A percentile compares a stretch with the other conserved stretches of the same genome.
Conservation (phyloP, 2,329 filamentous ascomycete species). For the Phyllosticta citriasiana region DNA sequence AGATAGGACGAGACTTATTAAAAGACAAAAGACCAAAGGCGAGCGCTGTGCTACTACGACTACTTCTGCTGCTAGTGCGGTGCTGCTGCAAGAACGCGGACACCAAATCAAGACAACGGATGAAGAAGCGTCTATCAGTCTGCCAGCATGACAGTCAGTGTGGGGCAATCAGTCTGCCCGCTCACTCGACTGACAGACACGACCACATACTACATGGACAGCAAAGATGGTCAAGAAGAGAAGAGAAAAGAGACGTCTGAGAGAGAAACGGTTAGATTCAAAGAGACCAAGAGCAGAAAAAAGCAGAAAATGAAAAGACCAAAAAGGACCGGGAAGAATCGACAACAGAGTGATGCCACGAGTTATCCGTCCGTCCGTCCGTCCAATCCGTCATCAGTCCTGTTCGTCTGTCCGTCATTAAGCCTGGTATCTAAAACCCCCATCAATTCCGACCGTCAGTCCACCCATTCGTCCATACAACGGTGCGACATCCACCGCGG, state of each 20-base stretch:
- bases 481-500: background rate
- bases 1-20: too few species aligned
- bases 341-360: background rate
- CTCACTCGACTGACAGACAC: background rate
- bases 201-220: background rate
- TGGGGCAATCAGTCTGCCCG: too few species aligned
- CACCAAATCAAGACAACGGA: too few species aligned
- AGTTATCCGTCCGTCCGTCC: background rate
- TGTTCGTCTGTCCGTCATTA: background rate
- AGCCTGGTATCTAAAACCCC: background rate
- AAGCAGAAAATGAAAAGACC: background rate
- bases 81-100: too few species aligned
- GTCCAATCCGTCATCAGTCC: background rate
- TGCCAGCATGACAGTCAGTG: too few species aligned
- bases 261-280: background rate
- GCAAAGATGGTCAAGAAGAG: background rate
- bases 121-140: too few species aligned
- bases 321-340: background rate
- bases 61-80: too few species aligned
- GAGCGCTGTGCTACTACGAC: too few species aligned
- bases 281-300: background rate
- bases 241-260: background rate
- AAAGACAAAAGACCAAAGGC: too few species aligned
- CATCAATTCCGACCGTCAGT: background rate
- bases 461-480: background rate